Percentiles rank a stretch among this genome's conserved stretches.
These are phyloP conservation scores for Mucuna pruriens DNA, from an alignment of 306 rosid species.

Conservation along the genomic window DNA sequence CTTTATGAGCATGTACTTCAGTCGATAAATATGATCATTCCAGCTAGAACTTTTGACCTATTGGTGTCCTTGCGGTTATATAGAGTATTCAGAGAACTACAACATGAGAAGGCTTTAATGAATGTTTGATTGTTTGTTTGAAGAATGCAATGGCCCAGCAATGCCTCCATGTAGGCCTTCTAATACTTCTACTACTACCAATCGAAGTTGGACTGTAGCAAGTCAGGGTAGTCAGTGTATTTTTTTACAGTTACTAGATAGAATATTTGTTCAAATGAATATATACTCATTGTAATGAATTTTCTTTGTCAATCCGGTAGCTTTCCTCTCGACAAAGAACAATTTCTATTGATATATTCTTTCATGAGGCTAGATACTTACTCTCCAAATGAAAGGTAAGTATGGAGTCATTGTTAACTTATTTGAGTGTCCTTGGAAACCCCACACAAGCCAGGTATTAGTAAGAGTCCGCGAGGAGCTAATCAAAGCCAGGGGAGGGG, in stretches of 20 bases:
- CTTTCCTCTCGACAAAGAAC: slow-evolving; percentile 40
- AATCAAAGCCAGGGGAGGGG: not conserved
- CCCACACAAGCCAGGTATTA: not conserved
- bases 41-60: slow-evolving; percentile 54
- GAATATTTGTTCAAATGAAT: slow-evolving; percentile 56
- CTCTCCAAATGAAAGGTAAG: not conserved
- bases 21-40: slow-evolving; percentile 62
- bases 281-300: slow-evolving; percentile 50
- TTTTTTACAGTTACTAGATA: slow-evolving; percentile 50
- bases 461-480: not conserved
- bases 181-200: slow-evolving; percentile 38
- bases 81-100: slow-evolving; percentile 50
- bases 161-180: slow-evolving; percentile 53
- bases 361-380: slow-evolving; percentile 15
- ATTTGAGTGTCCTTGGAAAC: slow-evolving; percentile 21
- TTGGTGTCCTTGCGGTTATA: slow-evolving; percentile 51
- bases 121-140: slow-evolving; percentile 50
- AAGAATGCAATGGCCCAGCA: slow-evolving; percentile 37
- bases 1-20: slow-evolving; percentile 86
- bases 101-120: slow-evolving; percentile 45
- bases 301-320: slow-evolving; percentile 43
- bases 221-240: slow-evolving; percentile 56
- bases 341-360: slow-evolving; percentile 25
- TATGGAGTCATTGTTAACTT: not conserved
- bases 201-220: slow-evolving; percentile 55